Evolutionary conservation across 2,329 filamentous ascomycete genomes (phyloP).

Genomic region (Calcarisporium arbuscula): DNA sequence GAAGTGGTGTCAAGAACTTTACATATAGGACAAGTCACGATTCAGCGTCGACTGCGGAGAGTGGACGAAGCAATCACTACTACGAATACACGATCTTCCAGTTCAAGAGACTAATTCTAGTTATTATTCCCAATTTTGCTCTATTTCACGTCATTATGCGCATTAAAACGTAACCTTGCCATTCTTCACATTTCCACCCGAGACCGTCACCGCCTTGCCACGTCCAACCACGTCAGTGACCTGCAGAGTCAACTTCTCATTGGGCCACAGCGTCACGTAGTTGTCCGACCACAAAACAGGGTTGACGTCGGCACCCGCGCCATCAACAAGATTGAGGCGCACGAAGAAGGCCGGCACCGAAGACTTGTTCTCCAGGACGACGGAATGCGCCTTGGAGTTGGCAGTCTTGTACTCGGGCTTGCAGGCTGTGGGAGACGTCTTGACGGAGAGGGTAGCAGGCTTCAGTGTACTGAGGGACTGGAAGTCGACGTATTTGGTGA

Average conservation of each 20-base stretch:
- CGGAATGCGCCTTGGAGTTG: constrained; percentile 16
- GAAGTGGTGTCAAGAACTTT: no score
- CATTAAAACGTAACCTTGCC: constrained; percentile 1
- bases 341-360: constrained; percentile 52
- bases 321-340: constrained; percentile 42
- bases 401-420: constrained; percentile 6
- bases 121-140: no score
- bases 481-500: constrained; percentile 43
- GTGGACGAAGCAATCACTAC: no score
- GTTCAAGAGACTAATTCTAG: no score
- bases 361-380: constrained; percentile 46
- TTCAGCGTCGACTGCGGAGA: no score
- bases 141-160: no score
- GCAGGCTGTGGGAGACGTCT: constrained; percentile 8
- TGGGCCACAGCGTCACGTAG: constrained; percentile 55
- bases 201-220: constrained; percentile 8
- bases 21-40: no score
- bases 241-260: constrained; percentile 35
- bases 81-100: no score
- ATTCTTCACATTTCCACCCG: constrained; percentile 12
- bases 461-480: constrained; percentile 35
- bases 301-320: constrained; percentile 35
- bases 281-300: constrained; percentile 56
- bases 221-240: constrained; percentile 10
- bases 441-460: constrained; percentile 29